Evolutionary conservation across 73 alveolate species (phyloP), one percentile per base, ranked within the genome.

Genomic region (Paramecium sexaurelia): DNA sequence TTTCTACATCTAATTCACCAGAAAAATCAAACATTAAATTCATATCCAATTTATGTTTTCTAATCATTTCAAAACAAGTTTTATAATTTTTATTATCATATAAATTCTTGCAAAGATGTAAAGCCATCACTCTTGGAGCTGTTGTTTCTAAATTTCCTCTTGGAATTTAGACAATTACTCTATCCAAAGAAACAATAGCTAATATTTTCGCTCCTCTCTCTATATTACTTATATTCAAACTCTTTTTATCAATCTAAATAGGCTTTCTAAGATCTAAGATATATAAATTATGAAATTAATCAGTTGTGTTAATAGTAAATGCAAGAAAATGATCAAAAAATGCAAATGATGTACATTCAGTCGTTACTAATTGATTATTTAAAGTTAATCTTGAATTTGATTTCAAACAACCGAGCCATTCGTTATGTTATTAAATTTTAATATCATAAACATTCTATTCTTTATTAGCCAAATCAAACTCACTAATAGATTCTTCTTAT

Each of bases 61-160:
- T 92, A 27, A 97, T 87, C 71, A 96, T 51, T 61, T 89, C 93
- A 92, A 96, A 98, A 32, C 98, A 98, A 37, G 92, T 92, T 39
- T 97, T 96, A 78, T 97, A 98, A 86, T 96, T 83, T 40, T 84
- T 55, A 11, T 85, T 91, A 73, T 95, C 98, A 24, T 97, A 95
- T 19, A 97, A 92, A 51, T 97, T 85, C 57, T 94, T 95, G 7
- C 95, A 96, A 45, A 97, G 92, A 45, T 97, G 94, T 9, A 98
- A 92, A 55, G 96, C 88, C 41, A 98, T 94, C 33, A 97, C 88
- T 90, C 99, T 75, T 0, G 98, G 99, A 75, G 87, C 89, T 37
- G 96, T 94, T 19, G 98, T 97, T 78, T 98, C 99, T 36, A 98
- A 94, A 85, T 98, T 98, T 2, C 99, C 99, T 94, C 99, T 90